Evolutionary conservation across 2,329 filamentous ascomycete genomes (phyloP).

Genomic region (Massarina eburnea): DNA sequence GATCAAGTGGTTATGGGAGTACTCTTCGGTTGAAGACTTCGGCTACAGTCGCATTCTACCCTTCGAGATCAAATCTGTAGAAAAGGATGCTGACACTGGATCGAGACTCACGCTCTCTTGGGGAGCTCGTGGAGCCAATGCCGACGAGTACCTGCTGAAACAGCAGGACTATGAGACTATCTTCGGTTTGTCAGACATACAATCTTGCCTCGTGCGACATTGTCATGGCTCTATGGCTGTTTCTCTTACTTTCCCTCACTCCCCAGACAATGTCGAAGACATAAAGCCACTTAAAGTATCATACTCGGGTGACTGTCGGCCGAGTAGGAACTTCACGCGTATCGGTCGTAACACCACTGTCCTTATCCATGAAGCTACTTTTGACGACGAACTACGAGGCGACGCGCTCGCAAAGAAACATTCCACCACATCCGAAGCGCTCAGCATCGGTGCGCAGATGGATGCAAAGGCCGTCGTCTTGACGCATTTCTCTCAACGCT

Average conservation of each 20-base stretch:
- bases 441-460: constrained; percentile 77
- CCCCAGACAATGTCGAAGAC: constrained; percentile 12
- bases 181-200: constrained; percentile 67
- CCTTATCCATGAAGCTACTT: constrained; percentile 93
- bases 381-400: constrained; percentile 77
- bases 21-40: constrained; percentile 74
- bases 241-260: constrained; percentile 72
- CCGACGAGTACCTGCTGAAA: constrained; percentile 10
- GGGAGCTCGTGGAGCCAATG: neutral
- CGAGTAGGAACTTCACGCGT: constrained; percentile 62
- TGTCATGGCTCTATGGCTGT: constrained; percentile 78
- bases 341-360: constrained; percentile 78
- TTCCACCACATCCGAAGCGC: constrained; percentile 82
- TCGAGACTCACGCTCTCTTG: constrained; percentile 34
- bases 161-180: constrained; percentile 45
- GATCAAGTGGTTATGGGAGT: constrained; percentile 76
- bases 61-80: constrained; percentile 45
- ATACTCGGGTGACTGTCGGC: constrained; percentile 93
- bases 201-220: constrained; percentile 71
- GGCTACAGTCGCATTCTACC: constrained; percentile 65
- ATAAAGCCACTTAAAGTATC: constrained; percentile 74
- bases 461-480: constrained; percentile 75
- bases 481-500: constrained; percentile 94
- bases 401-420: constrained; percentile 90
- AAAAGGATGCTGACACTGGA: constrained; percentile 12